phyloP scores from a whole-genome alignment of 2,329 filamentous ascomycete genomes.

The Ophiostoma montium region DNA sequence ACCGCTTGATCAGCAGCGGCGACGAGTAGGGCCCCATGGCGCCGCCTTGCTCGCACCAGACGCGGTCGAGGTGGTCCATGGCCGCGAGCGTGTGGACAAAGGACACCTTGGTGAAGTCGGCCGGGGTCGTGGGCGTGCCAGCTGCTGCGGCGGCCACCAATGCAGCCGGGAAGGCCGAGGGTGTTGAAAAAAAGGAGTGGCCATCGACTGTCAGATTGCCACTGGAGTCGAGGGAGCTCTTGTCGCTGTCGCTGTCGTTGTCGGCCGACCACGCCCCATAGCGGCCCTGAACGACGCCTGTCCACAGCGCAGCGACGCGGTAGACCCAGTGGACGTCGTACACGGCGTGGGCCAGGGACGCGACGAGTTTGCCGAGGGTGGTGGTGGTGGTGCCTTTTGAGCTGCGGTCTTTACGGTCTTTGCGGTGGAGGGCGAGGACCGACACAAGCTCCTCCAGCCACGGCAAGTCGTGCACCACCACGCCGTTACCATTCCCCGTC shows the following conservation, averaged over 20 bases:
- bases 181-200: neutral
- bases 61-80: slow-evolving; percentile 16
- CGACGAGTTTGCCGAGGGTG: neutral
- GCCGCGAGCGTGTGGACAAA: slow-evolving; percentile 17
- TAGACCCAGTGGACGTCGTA: slow-evolving; percentile 22
- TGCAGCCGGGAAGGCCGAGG: neutral
- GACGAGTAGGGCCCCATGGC: slow-evolving; percentile 18
- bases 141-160: neutral
- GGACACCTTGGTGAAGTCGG: neutral
- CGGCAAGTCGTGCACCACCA: neutral
- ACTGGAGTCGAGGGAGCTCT: too few relatives aligned
- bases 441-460: neutral
- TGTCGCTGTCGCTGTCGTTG: too few relatives aligned
- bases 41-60: slow-evolving; percentile 14
- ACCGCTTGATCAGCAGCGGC: slow-evolving; percentile 9
- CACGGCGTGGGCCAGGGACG: slow-evolving; percentile 9
- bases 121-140: neutral
- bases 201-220: too few relatives aligned
- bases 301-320: slow-evolving; percentile 18
- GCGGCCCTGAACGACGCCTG: slow-evolving; percentile 10
- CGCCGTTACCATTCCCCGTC: slow-evolving; percentile 9
- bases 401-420: too few relatives aligned
- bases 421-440: too few relatives aligned
- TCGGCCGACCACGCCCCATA: too few relatives aligned
- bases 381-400: too few relatives aligned